A percentile compares a stretch with the other conserved stretches of the same genome.
Conservation (phyloP, 176 grass and related monocot genomes). For the Carex cristatella region DNA sequence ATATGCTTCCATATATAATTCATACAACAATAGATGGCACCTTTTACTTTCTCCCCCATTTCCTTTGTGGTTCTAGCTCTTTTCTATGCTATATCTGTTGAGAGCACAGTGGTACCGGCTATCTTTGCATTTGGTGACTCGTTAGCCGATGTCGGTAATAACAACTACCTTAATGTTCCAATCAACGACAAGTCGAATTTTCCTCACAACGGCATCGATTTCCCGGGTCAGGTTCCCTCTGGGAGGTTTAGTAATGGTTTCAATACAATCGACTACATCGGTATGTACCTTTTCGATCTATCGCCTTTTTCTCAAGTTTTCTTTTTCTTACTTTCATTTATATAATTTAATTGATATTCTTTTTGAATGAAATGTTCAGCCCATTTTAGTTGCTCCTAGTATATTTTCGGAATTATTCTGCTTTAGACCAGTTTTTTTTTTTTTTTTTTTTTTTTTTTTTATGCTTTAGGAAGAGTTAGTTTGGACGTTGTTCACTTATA, state of each 20-base stretch:
- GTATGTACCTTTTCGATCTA: not conserved
- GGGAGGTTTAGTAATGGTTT: constrained; percentile 40
- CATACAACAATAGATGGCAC: constrained; percentile 3
- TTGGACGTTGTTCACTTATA: not conserved
- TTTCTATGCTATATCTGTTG: not conserved
- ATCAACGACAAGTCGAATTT: constrained; percentile 16
- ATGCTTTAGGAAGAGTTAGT: not conserved
- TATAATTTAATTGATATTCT: not conserved
- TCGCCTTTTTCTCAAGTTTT: not conserved
- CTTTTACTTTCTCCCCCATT: not conserved
- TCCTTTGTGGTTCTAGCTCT: not conserved
- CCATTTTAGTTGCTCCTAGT: not conserved
- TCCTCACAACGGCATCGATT: constrained; percentile 26
- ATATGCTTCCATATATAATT: not conserved
- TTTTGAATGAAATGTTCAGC: not conserved
- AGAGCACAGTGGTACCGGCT: constrained; percentile 11
- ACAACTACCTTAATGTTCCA: constrained; percentile 17
- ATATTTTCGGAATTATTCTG: not conserved
- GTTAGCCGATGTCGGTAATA: constrained; percentile 33
- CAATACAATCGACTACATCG: constrained; percentile 26
- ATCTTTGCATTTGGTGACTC: constrained; percentile 43
- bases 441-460: too few relatives aligned
- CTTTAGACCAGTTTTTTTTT: not conserved
- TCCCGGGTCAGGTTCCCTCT: not conserved
- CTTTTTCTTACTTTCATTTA: not conserved